A percentile compares a stretch with the other conserved stretches of the same genome.
These are phyloP conservation scores for Phyllosticta capitalensis DNA, from an alignment of 2,329 filamentous ascomycete genomes.

Conservation along the genomic window DNA sequence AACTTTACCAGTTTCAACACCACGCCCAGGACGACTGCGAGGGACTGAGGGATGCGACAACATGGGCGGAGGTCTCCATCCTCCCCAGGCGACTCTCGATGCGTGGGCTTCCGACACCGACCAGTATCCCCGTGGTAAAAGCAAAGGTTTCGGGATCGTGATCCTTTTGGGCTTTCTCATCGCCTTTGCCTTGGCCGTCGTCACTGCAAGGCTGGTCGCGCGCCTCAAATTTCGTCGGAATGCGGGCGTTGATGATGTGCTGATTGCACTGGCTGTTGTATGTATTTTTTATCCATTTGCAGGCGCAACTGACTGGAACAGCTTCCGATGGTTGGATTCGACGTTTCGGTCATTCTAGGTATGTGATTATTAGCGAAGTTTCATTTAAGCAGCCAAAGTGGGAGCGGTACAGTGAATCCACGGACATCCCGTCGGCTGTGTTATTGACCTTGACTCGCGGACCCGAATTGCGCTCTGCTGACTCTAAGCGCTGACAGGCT, in stretches of 20 bases:
- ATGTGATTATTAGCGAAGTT: not conserved
- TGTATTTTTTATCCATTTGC: not conserved
- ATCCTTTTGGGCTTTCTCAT: not conserved
- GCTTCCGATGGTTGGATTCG: not conserved
- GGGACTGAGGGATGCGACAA: not conserved
- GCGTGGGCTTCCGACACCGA: not conserved
- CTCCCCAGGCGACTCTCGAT: not conserved
- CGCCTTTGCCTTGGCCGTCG: not conserved
- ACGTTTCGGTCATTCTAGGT: not conserved
- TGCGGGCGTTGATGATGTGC: not conserved
- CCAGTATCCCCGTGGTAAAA: not conserved
- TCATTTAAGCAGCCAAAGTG: not conserved
- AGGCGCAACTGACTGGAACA: not conserved
- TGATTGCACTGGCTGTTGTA: not conserved
- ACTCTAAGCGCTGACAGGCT: not conserved
- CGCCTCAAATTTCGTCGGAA: not conserved
- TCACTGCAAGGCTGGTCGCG: not conserved
- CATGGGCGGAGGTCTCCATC: not conserved
- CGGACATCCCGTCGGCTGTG: not conserved
- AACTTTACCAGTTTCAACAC: not conserved
- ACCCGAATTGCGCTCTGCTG: not conserved
- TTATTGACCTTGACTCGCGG: not conserved
- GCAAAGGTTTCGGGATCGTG: not conserved
- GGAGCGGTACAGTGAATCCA: not conserved
- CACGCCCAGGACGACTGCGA: not conserved